Evolutionary conservation across 306 rosid genomes (phyloP).

Genomic region (Luffa acutangula): DNA sequence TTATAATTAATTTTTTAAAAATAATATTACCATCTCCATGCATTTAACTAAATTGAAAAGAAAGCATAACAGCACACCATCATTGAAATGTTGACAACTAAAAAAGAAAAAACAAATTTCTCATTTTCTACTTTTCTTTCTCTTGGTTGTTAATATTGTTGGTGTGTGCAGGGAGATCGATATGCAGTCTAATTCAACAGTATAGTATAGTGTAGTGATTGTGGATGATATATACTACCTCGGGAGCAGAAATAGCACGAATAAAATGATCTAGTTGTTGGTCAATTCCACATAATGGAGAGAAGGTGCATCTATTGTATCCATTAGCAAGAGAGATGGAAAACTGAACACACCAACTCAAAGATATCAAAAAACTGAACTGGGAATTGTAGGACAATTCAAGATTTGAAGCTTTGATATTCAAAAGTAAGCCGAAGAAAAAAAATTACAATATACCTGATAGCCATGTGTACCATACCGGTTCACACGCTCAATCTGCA

Average conservation of each 20-base stretch:
- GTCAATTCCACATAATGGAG: conserved; percentile 72
- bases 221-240: conserved; percentile 24
- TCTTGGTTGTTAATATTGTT: too few species aligned
- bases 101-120: too few species aligned
- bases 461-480: conserved; percentile 68
- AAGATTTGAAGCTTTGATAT: neutral
- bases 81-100: too few species aligned
- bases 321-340: conserved; percentile 45
- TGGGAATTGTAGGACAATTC: neutral
- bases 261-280: conserved; percentile 67
- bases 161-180: too few species aligned
- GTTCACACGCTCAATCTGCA: conserved; percentile 78
- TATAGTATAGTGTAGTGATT: neutral
- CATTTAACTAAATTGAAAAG: too few species aligned
- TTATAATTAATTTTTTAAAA: too few species aligned
- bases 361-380: neutral
- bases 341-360: conserved; percentile 31
- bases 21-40: too few species aligned
- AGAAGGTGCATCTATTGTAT: conserved; percentile 44
- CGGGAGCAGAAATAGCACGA: conserved; percentile 29
- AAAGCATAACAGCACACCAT: too few species aligned
- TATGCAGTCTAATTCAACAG: too few species aligned
- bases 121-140: too few species aligned
- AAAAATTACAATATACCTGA: conserved; percentile 30
- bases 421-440: neutral